phyloP scores from a whole-genome alignment of 73 alveolate genomes.

The Stentor coeruleus region DNA sequence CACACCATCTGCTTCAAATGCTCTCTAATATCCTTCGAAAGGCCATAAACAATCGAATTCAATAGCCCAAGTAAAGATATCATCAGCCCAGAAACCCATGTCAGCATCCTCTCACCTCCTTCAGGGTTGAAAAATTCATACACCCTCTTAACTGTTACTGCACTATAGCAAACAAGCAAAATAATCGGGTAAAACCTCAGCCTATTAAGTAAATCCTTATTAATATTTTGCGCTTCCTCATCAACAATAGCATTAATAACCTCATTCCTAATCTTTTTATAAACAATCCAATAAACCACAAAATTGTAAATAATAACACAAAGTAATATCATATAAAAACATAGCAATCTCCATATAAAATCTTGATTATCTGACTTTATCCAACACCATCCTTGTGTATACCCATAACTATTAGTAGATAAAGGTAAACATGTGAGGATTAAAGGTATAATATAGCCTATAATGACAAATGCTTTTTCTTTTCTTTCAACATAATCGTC shows the following conservation, averaged over 20 bases:
- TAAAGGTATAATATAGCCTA: background rate
- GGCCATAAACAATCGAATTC: background rate
- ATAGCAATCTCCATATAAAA: background rate
- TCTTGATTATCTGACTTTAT: background rate
- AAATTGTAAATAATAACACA: background rate
- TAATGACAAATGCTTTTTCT: background rate
- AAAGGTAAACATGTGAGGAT: background rate
- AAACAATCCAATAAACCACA: background rate
- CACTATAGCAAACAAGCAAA: background rate
- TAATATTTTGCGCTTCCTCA: background rate
- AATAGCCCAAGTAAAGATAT: background rate
- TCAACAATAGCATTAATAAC: background rate
- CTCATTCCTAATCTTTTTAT: background rate
- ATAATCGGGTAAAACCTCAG: background rate
- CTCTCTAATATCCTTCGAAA: background rate
- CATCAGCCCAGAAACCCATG: background rate
- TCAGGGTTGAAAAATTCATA: background rate
- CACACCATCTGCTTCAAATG: too few relatives aligned
- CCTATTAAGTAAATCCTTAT: background rate
- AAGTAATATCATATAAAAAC: background rate
- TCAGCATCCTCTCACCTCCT: background rate
- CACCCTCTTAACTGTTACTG: background rate
- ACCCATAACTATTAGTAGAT: background rate
- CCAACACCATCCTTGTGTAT: slow-evolving; percentile 1
- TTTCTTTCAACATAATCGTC: background rate